Percentiles rank a stretch among this genome's conserved stretches.
Evolutionary conservation across 441 rosid species (phyloP).

Genomic region (Capsella rubella): DNA sequence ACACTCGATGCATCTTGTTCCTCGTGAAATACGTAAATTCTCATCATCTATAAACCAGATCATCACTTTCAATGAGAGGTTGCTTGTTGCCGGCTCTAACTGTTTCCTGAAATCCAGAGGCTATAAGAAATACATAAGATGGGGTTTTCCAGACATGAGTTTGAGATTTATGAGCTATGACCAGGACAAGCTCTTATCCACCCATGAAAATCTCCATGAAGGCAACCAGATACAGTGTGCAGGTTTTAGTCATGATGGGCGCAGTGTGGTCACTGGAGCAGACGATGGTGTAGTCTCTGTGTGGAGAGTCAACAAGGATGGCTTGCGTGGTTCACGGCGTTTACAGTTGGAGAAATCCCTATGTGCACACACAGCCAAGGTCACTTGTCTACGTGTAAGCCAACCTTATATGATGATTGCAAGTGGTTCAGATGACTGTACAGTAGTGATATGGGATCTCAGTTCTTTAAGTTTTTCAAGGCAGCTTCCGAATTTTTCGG

Average conservation of each 20-base stretch:
- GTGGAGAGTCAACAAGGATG: conserved; percentile 84
- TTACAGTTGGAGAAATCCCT: conserved; percentile 81
- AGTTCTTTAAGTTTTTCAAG: conserved; percentile 82
- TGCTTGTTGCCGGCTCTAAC: conserved; percentile 77
- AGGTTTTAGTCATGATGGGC: conserved; percentile 93
- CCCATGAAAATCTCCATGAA: conserved; percentile 99
- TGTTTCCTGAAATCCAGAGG: conserved; percentile 90
- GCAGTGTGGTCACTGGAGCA: conserved; percentile 87
- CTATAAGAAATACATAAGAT: conserved; percentile 78
- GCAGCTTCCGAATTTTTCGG: conserved; percentile 89
- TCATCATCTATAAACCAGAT: conserved; percentile 82
- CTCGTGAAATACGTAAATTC: conserved; percentile 84
- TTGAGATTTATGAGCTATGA: conserved; percentile 97
- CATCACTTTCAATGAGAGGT: conserved; percentile 74
- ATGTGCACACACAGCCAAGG: conserved; percentile 80
- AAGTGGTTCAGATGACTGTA: conserved; percentile 96
- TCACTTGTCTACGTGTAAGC: conserved; percentile 91
- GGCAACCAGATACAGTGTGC: conserved; percentile 91
- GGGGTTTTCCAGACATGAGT: conserved; percentile 99
- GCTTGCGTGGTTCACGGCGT: conserved; percentile 61
- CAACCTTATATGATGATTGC: conserved; percentile 97
- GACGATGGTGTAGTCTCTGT: conserved; percentile 90
- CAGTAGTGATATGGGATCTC: conserved; percentile 96
- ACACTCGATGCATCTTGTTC: conserved; percentile 77
- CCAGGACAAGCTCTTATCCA: conserved; percentile 88